A percentile compares a stretch with the other conserved stretches of the same genome.
phyloP scores from a whole-genome alignment of 129 eudicot genomes.

The Escallonia herrerae region DNA sequence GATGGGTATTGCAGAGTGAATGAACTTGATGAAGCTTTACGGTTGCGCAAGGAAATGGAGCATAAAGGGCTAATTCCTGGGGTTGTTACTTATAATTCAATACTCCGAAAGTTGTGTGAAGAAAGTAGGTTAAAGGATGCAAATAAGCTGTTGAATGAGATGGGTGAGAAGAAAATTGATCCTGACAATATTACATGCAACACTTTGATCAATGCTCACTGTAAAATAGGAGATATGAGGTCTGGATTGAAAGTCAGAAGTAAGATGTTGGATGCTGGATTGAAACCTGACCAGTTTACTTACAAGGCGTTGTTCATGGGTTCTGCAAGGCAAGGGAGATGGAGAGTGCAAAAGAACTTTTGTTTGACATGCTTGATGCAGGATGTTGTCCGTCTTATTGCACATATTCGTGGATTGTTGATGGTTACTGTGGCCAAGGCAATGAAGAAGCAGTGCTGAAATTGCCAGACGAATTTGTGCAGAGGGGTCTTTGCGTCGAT shows the following conservation, averaged over 20 bases:
- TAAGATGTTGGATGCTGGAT: slow-evolving; percentile 70
- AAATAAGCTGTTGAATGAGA: slow-evolving; percentile 65
- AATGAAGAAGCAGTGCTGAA: too few relatives aligned
- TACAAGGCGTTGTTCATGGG: slow-evolving; percentile 74
- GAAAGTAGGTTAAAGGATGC: slow-evolving; percentile 79
- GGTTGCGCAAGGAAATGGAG: slow-evolving; percentile 58
- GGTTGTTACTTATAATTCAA: slow-evolving; percentile 71
- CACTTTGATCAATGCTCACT: slow-evolving; percentile 82
- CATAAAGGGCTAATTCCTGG: slow-evolving; percentile 60
- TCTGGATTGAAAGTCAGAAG: slow-evolving; percentile 64
- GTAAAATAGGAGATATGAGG: slow-evolving; percentile 86
- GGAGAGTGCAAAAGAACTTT: too few relatives aligned
- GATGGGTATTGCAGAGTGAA: slow-evolving; percentile 78
- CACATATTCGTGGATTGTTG: too few relatives aligned
- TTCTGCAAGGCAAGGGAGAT: too few relatives aligned
- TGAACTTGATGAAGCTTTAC: slow-evolving; percentile 51
- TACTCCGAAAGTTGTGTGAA: slow-evolving; percentile 73
- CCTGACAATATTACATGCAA: slow-evolving; percentile 87
- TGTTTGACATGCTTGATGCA: too few relatives aligned
- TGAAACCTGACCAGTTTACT: slow-evolving; percentile 65
- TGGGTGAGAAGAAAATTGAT: slow-evolving; percentile 63
- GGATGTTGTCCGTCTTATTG: too few relatives aligned
- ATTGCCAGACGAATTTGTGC: too few relatives aligned
- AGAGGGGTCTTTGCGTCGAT: too few relatives aligned
- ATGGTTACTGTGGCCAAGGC: too few relatives aligned